phyloP scores from a whole-genome alignment of 768 basidiomycete genomes.

The Strobilomyces dryophilus region DNA sequence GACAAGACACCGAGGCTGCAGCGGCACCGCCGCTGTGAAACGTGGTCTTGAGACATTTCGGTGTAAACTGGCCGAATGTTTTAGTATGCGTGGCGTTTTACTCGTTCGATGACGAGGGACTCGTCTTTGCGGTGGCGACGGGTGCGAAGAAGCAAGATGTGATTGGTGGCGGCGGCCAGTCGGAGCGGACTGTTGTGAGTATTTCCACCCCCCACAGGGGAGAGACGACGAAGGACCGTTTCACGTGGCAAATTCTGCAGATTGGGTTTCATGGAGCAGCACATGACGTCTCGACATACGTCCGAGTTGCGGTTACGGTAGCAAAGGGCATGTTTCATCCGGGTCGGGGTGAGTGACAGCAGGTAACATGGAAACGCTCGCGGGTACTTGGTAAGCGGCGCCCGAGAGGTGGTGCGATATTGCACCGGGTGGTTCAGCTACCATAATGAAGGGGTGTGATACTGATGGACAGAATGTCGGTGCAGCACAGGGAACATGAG shows the following conservation, averaged over 20 bases:
- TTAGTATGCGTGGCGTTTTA: slow-evolving; percentile 3
- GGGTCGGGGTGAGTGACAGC: neutral
- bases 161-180: slow-evolving; percentile 6
- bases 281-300: neutral
- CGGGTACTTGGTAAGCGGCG: neutral
- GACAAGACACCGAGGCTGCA: neutral
- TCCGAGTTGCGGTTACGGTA: neutral
- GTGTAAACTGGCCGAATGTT: slow-evolving; percentile 9
- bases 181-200: neutral
- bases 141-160: slow-evolving; percentile 15
- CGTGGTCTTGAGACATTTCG: slow-evolving; percentile 5
- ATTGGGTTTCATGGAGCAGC: neutral
- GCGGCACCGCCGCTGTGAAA: neutral
- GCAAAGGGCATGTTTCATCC: too few relatives aligned
- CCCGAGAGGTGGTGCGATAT: neutral
- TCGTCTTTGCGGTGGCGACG: slow-evolving; percentile 24
- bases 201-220: slow-evolving; percentile 1
- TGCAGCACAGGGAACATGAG: neutral
- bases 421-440: neutral
- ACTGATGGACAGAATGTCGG: neutral
- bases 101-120: neutral
- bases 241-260: neutral
- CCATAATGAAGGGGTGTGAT: slow-evolving; percentile 1
- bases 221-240: neutral
- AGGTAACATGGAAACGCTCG: neutral